Evolutionary conservation across 257 asterid genomes (phyloP).

Genomic region (Nicotiana tabacum): DNA sequence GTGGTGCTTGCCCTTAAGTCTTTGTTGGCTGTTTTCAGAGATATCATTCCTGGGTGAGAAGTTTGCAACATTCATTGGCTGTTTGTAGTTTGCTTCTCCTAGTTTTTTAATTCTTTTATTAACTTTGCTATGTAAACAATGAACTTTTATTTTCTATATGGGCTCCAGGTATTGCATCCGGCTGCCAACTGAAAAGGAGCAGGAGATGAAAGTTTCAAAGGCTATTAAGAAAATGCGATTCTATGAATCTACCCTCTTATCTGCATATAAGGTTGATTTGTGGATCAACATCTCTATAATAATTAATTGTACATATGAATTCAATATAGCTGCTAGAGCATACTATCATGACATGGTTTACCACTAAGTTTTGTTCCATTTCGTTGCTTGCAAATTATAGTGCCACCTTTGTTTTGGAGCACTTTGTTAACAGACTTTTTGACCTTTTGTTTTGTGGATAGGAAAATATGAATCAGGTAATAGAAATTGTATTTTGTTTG

Average conservation of each 20-base stretch:
- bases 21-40: conserved; percentile 90
- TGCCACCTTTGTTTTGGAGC: background rate
- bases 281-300: background rate
- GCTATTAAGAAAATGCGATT: conserved; percentile 67
- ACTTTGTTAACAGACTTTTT: background rate
- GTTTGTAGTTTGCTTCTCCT: conserved; percentile 4
- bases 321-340: background rate
- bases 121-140: conserved; percentile 4
- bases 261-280: conserved; percentile 71
- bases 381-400: background rate
- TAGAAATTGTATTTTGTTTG: background rate
- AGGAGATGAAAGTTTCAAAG: conserved; percentile 91
- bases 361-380: background rate
- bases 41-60: conserved; percentile 90
- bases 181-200: conserved; percentile 91
- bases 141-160: conserved; percentile 11
- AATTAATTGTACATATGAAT: background rate
- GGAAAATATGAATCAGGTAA: background rate
- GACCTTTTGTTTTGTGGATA: background rate
- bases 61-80: conserved; percentile 10
- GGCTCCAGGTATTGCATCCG: conserved; percentile 82
- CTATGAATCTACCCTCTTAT: conserved; percentile 72
- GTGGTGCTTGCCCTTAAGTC: conserved; percentile 73
- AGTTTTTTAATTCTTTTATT: background rate
- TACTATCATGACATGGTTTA: background rate